A percentile compares a stretch with the other conserved stretches of the same genome.
Evolutionary conservation across 2,329 filamentous ascomycete species (phyloP).

Genomic region (Xylaria sp.): DNA sequence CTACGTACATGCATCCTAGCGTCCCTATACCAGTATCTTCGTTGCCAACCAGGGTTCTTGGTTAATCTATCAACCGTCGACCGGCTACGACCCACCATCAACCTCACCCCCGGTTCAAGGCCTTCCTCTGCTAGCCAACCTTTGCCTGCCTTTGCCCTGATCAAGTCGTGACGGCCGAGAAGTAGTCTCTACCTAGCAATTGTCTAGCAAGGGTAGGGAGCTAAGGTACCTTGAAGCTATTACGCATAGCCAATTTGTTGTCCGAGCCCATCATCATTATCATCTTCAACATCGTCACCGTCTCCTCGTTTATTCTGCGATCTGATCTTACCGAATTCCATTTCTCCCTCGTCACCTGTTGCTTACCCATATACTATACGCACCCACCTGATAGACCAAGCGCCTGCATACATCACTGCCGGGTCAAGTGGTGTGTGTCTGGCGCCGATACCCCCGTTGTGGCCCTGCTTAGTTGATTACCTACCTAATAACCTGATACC

Average conservation of each 20-base stretch:
- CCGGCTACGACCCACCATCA: constrained; percentile 28
- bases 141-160: constrained; percentile 26
- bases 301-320: constrained; percentile 1
- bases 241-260: constrained; percentile 38
- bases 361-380: background rate
- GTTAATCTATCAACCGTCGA: constrained; percentile 22
- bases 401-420: background rate
- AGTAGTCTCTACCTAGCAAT: background rate
- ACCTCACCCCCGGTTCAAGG: constrained; percentile 10
- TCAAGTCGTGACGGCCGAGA: constrained; percentile 35
- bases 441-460: background rate
- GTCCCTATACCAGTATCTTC: too few relatives aligned
- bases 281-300: too few relatives aligned
- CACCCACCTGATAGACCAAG: too few relatives aligned
- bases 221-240: background rate
- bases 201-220: constrained; percentile 27
- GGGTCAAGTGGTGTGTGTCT: background rate
- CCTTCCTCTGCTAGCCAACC: constrained; percentile 8
- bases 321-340: constrained; percentile 13
- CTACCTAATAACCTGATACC: constrained; percentile 23
- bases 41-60: constrained; percentile 2
- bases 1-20: background rate
- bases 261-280: constrained; percentile 18
- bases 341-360: background rate
- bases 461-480: background rate